Base-by-base conservation (phyloP, 2,329 filamentous ascomycete genomes). In the Paraphaeosphaeria minitans region DNA sequence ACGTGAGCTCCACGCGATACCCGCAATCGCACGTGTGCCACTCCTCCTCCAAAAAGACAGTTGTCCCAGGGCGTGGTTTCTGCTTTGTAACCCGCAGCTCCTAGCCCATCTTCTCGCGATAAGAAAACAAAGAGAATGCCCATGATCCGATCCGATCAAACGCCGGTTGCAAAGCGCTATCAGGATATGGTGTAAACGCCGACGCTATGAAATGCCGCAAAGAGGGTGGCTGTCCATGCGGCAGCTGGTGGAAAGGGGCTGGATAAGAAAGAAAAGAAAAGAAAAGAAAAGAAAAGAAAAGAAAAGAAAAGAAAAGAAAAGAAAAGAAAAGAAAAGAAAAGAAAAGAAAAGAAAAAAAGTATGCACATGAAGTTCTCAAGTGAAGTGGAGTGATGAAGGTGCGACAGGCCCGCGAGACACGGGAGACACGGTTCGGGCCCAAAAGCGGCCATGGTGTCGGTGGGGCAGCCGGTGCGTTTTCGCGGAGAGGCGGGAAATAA, bases 141-240 rank as follows among this genome's bases (percentile, higher is more conserved):
- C 21, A 21, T 48, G 29, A 24, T 35, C 55, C 49, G 29, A 24
- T 35, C 48, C 49, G 45, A 24, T 33, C 9, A 31, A 63, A 63
- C 57, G 57, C 63, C 59, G 55, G 21, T 56, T 51, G 56, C 57
- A 61, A 61, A 52, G 60, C 41, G 59, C 59, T 58, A 64, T 64
- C 57, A 46, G 58, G 41, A 31, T 53, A 56, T 53, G 54, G 31
- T 54, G 55, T 47, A n/a, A 50, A 56, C 54, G 47, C 54, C 54
- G 47, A 50, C 35, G 53, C 57, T 59, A 59, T 51, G 57, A 56
- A 48, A 56, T 53, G 53, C 57, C 42, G 42, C 37, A 42, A 35
- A 53, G 42, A 43, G 47, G 29, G 56, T 58, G 19, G 56, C 22
- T 50, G 50, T 35, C 35, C 14, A 16, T 53, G 54, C 43, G 21